Evolutionary conservation across 176 grass and related monocot species (phyloP).

Genomic region (Puya raimondii): DNA sequence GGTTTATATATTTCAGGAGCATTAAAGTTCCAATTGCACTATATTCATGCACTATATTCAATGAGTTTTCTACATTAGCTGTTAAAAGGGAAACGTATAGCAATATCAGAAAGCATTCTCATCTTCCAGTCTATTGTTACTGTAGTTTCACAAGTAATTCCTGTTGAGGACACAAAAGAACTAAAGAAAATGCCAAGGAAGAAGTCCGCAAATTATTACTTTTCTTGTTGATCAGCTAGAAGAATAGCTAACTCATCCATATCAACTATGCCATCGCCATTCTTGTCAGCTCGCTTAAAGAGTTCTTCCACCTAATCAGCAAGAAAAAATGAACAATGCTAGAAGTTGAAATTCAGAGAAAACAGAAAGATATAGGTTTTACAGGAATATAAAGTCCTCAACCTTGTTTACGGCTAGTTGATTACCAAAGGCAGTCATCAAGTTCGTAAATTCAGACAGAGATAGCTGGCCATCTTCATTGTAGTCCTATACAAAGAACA

Average conservation of each 20-base stretch:
- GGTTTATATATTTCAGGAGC: too few species aligned
- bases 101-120: neutral
- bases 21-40: too few species aligned
- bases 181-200: slow-evolving; percentile 3
- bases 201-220: slow-evolving; percentile 40
- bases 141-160: neutral
- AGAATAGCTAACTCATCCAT: slow-evolving; percentile 82
- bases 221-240: slow-evolving; percentile 74
- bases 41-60: too few species aligned
- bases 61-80: neutral
- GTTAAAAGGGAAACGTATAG: neutral
- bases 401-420: slow-evolving; percentile 64
- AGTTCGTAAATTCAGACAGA: slow-evolving; percentile 70
- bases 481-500: slow-evolving; percentile 53
- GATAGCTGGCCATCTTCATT: slow-evolving; percentile 61
- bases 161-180: neutral
- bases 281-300: slow-evolving; percentile 77
- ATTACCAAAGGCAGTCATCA: slow-evolving; percentile 93
- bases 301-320: slow-evolving; percentile 66
- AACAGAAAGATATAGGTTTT: neutral
- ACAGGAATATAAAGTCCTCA: slow-evolving; percentile 7
- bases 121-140: neutral
- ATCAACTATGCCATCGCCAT: slow-evolving; percentile 87
- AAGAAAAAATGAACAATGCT: slow-evolving; percentile 19
- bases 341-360: slow-evolving; percentile 6